phyloP scores from a whole-genome alignment of 1,284 basidiomycete genomes.

The Microbotryum lychnidis-dioicae region DNA sequence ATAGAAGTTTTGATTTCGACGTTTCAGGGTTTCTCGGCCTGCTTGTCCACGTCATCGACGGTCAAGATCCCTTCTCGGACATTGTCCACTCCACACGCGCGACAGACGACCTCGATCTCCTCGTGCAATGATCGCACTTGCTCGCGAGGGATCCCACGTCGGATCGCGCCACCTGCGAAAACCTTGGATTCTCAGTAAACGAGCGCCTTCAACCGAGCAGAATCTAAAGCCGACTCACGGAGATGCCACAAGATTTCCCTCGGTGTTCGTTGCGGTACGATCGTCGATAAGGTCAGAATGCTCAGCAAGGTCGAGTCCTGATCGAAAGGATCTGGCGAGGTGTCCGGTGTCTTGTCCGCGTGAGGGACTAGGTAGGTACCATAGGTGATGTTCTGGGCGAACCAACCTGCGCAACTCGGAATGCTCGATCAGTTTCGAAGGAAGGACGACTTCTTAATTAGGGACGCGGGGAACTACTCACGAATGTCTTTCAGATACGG shows the following conservation, averaged over 20 bases:
- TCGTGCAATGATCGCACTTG: constrained; percentile 22
- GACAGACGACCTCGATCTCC: constrained; percentile 13
- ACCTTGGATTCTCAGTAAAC: no score
- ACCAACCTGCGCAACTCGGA: constrained; percentile 1
- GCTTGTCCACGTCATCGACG: constrained; percentile 11
- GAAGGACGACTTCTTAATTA: background rate
- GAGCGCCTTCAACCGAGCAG: no score
- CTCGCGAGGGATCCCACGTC: constrained; percentile 17
- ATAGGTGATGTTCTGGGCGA: constrained; percentile 22
- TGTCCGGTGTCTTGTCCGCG: background rate
- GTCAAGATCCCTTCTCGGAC: constrained; percentile 12
- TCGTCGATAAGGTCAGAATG: constrained; percentile 21
- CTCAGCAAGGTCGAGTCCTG: constrained; percentile 13
- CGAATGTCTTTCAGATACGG: constrained; percentile 8
- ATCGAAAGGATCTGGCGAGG: constrained; percentile 17
- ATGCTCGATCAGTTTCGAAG: background rate
- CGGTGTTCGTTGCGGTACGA: constrained; percentile 19
- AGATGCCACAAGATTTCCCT: constrained; percentile 29
- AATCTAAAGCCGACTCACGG: background rate
- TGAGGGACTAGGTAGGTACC: constrained; percentile 20
- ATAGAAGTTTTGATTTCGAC: background rate
- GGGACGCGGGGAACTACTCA: background rate
- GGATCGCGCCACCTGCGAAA: constrained; percentile 13
- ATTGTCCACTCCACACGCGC: constrained; percentile 8
- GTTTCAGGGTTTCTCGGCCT: constrained; percentile 2